These are phyloP conservation scores for Fraxinus baroniana DNA, from an alignment of 305 asterid genomes.

Conservation along the genomic window DNA sequence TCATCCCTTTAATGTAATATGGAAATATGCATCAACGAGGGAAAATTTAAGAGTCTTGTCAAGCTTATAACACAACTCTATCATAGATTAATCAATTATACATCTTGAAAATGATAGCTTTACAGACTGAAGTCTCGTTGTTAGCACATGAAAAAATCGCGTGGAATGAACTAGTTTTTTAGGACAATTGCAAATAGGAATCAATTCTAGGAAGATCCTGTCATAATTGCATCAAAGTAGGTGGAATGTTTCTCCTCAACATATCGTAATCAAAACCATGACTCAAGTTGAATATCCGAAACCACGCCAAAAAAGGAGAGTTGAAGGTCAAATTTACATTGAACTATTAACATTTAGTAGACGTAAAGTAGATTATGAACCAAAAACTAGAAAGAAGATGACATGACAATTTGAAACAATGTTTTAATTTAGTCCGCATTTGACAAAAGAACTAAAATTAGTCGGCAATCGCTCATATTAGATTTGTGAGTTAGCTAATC, in stretches of 20 bases:
- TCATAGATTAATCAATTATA: conserved; percentile 68
- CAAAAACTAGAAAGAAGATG: conserved; percentile 14
- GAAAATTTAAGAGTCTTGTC: conserved; percentile 79
- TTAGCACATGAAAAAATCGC: conserved; percentile 72
- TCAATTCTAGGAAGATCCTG: conserved; percentile 68
- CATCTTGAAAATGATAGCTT: conserved; percentile 62
- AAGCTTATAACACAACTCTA: conserved; percentile 87
- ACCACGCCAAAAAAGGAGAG: conserved; percentile 10
- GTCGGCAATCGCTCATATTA: neutral
- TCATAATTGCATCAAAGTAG: conserved; percentile 64
- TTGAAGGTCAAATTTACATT: conserved; percentile 1
- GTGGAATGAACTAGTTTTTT: conserved; percentile 76
- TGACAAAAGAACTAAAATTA: conserved; percentile 7
- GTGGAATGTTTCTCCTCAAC: conserved; percentile 74
- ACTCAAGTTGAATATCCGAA: conserved; percentile 76
- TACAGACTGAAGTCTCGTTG: conserved; percentile 33
- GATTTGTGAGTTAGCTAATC: no score
- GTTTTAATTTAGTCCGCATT: neutral
- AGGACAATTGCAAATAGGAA: conserved; percentile 64
- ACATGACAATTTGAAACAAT: no score
- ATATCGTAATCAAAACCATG: conserved; percentile 88
- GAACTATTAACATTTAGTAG: conserved; percentile 17
- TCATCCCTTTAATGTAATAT: conserved; percentile 76
- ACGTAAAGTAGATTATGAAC: conserved; percentile 10
- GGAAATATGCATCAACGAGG: conserved; percentile 87